Evolutionary conservation across 2,329 filamentous ascomycete genomes (phyloP).

Genomic region (Talaromyces sp.): DNA sequence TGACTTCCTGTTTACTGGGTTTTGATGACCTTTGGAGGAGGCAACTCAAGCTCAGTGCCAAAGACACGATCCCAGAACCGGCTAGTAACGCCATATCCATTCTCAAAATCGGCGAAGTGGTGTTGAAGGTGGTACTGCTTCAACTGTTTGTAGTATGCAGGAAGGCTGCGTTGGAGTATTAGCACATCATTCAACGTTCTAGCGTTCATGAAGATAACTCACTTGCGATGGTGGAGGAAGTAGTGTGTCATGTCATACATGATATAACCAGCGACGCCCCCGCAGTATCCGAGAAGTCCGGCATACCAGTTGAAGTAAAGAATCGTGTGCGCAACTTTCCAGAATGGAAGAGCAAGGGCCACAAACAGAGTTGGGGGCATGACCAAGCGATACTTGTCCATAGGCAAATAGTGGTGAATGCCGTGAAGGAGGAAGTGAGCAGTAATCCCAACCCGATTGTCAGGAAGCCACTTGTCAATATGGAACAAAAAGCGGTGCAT

Average conservation of each 20-base stretch:
- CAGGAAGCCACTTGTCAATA: conserved; percentile 84
- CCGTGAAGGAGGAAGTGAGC: conserved; percentile 92
- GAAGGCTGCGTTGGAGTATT: conserved; percentile 55
- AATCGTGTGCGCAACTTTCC: conserved; percentile 78
- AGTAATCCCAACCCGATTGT: conserved; percentile 83
- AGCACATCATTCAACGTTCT: not conserved
- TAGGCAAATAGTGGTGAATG: conserved; percentile 97
- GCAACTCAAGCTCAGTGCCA: conserved; percentile 70
- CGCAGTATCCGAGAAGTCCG: conserved; percentile 74
- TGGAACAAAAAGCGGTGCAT: conserved; percentile 93
- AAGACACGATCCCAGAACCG: conserved; percentile 94
- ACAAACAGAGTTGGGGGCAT: conserved; percentile 93
- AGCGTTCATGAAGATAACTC: conserved; percentile 32
- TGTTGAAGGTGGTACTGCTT: conserved; percentile 98
- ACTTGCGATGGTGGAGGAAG: conserved; percentile 94
- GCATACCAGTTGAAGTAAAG: conserved; percentile 84
- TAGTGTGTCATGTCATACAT: conserved; percentile 98
- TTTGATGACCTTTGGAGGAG: conserved; percentile 35
- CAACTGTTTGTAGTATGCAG: conserved; percentile 80
- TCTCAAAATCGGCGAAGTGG: conserved; percentile 97
- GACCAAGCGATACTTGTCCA: conserved; percentile 95
- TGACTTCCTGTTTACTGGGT: conserved; percentile 27
- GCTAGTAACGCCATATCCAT: conserved; percentile 94
- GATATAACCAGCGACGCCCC: conserved; percentile 91
- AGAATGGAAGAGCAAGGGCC: conserved; percentile 81